Conservation (phyloP, 176 grass and related monocot genomes). For the Hordeum marinum region DNA sequence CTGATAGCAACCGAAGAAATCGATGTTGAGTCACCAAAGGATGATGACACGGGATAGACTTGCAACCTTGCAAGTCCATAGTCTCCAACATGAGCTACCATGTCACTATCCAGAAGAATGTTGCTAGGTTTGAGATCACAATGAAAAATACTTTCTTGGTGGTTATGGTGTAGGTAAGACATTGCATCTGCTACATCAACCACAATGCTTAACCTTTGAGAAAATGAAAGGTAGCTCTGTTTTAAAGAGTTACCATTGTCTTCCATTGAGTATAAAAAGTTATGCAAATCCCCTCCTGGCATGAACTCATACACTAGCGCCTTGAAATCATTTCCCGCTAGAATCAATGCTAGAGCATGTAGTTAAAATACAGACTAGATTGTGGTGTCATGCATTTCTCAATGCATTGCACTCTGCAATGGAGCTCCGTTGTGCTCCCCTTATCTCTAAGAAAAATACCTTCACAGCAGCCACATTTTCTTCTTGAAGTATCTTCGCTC, state of each 20-base stretch:
- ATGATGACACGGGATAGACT: neutral
- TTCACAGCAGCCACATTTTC: slow-evolving; percentile 8
- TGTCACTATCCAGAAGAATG: slow-evolving; percentile 20
- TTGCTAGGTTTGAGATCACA: slow-evolving; percentile 10
- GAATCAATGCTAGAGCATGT: slow-evolving; percentile 9
- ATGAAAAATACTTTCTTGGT: slow-evolving; percentile 5
- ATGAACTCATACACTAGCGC: slow-evolving; percentile 28
- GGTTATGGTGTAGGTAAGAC: slow-evolving; percentile 21
- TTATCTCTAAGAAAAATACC: slow-evolving; percentile 9
- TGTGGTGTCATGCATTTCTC: slow-evolving; percentile 9
- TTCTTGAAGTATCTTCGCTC: neutral
- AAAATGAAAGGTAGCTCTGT: neutral
- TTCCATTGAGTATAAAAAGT: neutral
- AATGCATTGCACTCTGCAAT: slow-evolving; percentile 14
- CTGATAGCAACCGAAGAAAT: neutral
- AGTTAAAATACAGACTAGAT: slow-evolving; percentile 17
- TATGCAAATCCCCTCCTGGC: slow-evolving; percentile 19
- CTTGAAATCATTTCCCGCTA: slow-evolving; percentile 11
- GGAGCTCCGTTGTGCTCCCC: slow-evolving; percentile 22
- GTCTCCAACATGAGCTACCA: slow-evolving; percentile 30
- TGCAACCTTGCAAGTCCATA: slow-evolving; percentile 15
- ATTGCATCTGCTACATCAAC: slow-evolving; percentile 23
- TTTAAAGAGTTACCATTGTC: neutral
- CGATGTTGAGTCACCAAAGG: neutral
- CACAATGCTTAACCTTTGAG: slow-evolving; percentile 26